Percentiles rank a stretch among this genome's conserved stretches.
Conservation (phyloP, 768 basidiomycete species). For the Rubroboletus pulcherrimus region DNA sequence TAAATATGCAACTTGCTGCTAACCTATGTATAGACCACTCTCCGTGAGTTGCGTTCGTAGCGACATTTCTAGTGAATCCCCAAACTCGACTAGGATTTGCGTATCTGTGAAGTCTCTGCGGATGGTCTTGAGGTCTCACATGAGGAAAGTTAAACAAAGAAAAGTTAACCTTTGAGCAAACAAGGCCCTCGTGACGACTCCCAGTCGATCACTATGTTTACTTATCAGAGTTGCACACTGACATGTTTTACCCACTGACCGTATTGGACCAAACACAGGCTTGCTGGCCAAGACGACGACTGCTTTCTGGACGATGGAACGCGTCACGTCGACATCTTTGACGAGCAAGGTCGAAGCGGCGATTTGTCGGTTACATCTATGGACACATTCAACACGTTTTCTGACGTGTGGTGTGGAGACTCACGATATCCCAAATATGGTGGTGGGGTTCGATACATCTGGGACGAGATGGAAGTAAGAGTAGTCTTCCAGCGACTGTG, state of each 20-base stretch:
- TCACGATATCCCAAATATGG: slow-evolving; percentile 94
- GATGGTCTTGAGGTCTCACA: background rate
- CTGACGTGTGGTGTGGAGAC: slow-evolving; percentile 2
- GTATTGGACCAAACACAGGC: slow-evolving; percentile 91
- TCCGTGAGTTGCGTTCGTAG: slow-evolving; percentile 82
- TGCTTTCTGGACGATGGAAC: slow-evolving; percentile 96
- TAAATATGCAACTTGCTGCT: slow-evolving; percentile 20
- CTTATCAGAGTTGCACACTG: slow-evolving; percentile 1
- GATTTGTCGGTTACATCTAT: slow-evolving; percentile 93
- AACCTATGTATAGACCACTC: slow-evolving; percentile 93
- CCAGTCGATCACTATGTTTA: slow-evolving; percentile 75
- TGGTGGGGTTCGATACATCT: slow-evolving; percentile 62
- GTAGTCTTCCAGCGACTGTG: slow-evolving; percentile 68
- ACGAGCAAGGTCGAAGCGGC: slow-evolving; percentile 72
- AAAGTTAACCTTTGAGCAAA: slow-evolving; percentile 72
- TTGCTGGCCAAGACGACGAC: slow-evolving; percentile 90
- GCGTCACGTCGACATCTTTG: slow-evolving; percentile 81
- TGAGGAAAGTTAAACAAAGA: background rate
- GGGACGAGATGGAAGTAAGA: slow-evolving; percentile 93
- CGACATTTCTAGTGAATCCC: slow-evolving; percentile 68
- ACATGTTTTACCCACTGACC: slow-evolving; percentile 39
- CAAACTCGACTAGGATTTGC: slow-evolving; percentile 86
- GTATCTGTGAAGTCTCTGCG: slow-evolving; percentile 82
- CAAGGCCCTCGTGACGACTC: slow-evolving; percentile 88
- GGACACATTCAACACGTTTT: slow-evolving; percentile 1